Evolutionary conservation across 305 asterid genomes (phyloP).

Genomic region (Fraxinus albicans): DNA sequence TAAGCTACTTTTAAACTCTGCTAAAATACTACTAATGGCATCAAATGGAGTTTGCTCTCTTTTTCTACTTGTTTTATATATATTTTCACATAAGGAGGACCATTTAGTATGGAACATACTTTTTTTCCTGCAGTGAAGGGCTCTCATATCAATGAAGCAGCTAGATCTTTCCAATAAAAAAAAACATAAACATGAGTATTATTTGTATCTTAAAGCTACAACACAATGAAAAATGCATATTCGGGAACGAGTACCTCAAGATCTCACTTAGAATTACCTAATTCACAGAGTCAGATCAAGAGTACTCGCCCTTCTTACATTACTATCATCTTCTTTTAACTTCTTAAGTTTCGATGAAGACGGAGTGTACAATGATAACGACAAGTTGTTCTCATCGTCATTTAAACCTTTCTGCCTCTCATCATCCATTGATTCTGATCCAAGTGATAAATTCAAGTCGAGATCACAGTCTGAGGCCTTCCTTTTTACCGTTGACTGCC

Average conservation of each 20-base stretch:
- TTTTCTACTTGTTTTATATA: background rate
- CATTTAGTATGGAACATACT: background rate
- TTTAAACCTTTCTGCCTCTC: background rate
- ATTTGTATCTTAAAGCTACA: conserved; percentile 24
- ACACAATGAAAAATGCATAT: conserved; percentile 33
- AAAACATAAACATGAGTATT: background rate
- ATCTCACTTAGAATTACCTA: conserved; percentile 79
- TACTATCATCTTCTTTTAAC: conserved; percentile 33
- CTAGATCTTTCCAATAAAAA: background rate
- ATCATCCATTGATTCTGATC: conserved; percentile 29
- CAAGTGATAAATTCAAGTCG: conserved; percentile 56
- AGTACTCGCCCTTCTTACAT: conserved; percentile 67
- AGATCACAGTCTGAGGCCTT: conserved; percentile 40
- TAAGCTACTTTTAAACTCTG: background rate
- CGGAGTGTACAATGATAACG: conserved; percentile 44
- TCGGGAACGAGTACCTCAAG: conserved; percentile 69
- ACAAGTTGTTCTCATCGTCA: conserved; percentile 36
- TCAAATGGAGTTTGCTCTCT: background rate
- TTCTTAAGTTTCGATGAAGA: conserved; percentile 37
- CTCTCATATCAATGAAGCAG: background rate
- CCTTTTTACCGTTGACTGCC: conserved; percentile 38
- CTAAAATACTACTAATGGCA: background rate
- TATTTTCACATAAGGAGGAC: background rate
- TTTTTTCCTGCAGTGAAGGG: background rate
- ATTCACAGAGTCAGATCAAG: conserved; percentile 98